Evolutionary conservation across 805 yeast genomes (phyloP).

Genomic region (Zygosaccharomyces gambellarensis): DNA sequence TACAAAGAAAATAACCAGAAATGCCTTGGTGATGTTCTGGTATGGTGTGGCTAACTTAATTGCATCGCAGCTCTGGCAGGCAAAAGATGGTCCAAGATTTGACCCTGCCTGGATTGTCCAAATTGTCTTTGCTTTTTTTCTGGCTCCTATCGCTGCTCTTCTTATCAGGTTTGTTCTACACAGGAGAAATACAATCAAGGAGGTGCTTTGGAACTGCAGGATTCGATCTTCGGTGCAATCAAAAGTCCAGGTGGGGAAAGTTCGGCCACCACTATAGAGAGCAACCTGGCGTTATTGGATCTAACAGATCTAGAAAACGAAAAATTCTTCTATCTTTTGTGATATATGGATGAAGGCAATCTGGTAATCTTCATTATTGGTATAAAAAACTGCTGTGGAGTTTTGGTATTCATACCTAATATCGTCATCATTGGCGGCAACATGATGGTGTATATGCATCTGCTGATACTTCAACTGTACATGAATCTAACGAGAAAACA

Average conservation of each 20-base stretch:
- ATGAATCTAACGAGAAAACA: too few species aligned
- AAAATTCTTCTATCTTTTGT: slow-evolving; percentile 48
- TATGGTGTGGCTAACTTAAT: slow-evolving; percentile 48
- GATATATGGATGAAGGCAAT: neutral
- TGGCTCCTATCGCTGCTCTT: slow-evolving; percentile 42
- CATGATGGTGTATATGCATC: too few species aligned
- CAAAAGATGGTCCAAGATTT: slow-evolving; percentile 42
- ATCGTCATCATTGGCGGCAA: too few species aligned
- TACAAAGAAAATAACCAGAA: slow-evolving; percentile 47
- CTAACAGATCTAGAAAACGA: slow-evolving; percentile 51
- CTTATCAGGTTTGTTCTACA: slow-evolving; percentile 42
- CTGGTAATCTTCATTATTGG: too few species aligned
- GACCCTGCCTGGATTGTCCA: slow-evolving; percentile 50
- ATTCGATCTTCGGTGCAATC: too few species aligned
- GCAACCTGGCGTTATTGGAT: slow-evolving; percentile 35
- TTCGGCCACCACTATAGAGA: too few species aligned
- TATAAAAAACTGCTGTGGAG: too few species aligned
- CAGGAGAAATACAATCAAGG: slow-evolving; percentile 37
- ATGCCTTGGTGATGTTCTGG: slow-evolving; percentile 41
- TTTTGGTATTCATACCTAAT: too few species aligned
- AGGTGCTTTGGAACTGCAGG: too few species aligned
- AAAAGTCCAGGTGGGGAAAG: too few species aligned
- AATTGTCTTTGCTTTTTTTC: slow-evolving; percentile 44
- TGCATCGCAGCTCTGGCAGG: slow-evolving; percentile 54
- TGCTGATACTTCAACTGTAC: too few species aligned